Evolutionary conservation across 225 moss, liverwort and hornwort species (phyloP).

Genomic region (Physcomitrium patens): DNA sequence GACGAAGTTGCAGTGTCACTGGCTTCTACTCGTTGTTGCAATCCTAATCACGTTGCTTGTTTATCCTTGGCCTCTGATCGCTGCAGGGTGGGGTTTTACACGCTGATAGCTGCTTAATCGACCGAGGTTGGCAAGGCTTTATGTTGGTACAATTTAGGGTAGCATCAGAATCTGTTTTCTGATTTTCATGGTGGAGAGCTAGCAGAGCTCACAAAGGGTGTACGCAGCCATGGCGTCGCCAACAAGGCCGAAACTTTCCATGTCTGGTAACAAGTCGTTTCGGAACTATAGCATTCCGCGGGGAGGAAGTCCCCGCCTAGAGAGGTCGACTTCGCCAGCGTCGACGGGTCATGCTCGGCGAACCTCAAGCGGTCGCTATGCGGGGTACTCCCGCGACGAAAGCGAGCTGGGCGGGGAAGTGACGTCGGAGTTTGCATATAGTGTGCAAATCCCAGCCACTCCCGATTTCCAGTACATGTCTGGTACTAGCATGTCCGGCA

Average conservation of each 20-base stretch:
- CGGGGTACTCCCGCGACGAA: slow-evolving; percentile 65
- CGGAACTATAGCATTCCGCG: slow-evolving; percentile 53
- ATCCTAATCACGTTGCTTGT: slow-evolving; percentile 8
- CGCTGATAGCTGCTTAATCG: background rate
- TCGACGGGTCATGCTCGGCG: slow-evolving; percentile 62
- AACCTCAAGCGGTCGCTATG: slow-evolving; percentile 71
- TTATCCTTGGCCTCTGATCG: slow-evolving; percentile 2
- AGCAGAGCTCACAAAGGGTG: slow-evolving; percentile 10
- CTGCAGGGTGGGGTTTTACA: slow-evolving; percentile 30
- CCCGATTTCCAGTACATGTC: slow-evolving; percentile 80
- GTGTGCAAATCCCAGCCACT: slow-evolving; percentile 80
- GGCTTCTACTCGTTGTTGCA: background rate
- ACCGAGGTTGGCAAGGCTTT: background rate
- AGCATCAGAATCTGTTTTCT: background rate
- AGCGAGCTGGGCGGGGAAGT: slow-evolving; percentile 74
- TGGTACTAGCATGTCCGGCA: slow-evolving; percentile 22
- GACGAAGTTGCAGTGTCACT: background rate
- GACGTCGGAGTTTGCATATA: slow-evolving; percentile 76
- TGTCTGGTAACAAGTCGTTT: slow-evolving; percentile 53
- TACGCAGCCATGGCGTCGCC: slow-evolving; percentile 48
- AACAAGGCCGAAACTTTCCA: slow-evolving; percentile 40
- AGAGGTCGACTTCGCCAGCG: slow-evolving; percentile 52
- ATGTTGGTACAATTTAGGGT: background rate
- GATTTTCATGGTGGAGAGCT: slow-evolving; percentile 53
- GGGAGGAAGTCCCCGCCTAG: slow-evolving; percentile 48